Evolutionary conservation across 768 basidiomycete genomes (phyloP).

Genomic region (Cantharellus cinnabarinus): DNA sequence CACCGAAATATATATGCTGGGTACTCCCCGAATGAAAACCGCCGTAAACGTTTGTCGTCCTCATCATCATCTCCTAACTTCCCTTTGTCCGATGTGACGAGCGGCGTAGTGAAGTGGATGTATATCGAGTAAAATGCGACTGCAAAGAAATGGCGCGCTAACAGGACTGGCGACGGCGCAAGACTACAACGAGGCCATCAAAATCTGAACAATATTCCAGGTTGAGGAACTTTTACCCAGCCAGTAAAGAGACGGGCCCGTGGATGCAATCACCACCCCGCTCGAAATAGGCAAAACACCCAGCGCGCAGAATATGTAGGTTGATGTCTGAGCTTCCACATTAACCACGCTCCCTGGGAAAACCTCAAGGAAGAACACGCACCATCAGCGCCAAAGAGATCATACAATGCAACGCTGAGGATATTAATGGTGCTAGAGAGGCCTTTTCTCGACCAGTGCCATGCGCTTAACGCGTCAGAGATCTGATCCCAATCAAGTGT

Average conservation of each 20-base stretch:
- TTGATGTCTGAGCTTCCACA: slow-evolving; percentile 3
- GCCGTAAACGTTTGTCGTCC: slow-evolving; percentile 15
- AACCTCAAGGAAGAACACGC: slow-evolving; percentile 15
- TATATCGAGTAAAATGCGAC: slow-evolving; percentile 93
- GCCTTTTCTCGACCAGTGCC: slow-evolving; percentile 78
- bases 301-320: slow-evolving; percentile 17
- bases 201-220: neutral
- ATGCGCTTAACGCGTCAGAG: slow-evolving; percentile 31
- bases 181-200: slow-evolving; percentile 27
- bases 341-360: neutral
- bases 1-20: slow-evolving; percentile 43
- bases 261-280: slow-evolving; percentile 72
- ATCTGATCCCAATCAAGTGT: slow-evolving; percentile 19
- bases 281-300: slow-evolving; percentile 97
- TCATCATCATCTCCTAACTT: slow-evolving; percentile 16
- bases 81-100: slow-evolving; percentile 1
- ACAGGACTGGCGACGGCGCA: slow-evolving; percentile 53
- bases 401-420: slow-evolving; percentile 79
- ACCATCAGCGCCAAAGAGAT: slow-evolving; percentile 89
- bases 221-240: slow-evolving; percentile 32
- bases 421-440: slow-evolving; percentile 79
- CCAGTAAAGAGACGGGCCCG: slow-evolving; percentile 77
- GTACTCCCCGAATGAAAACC: slow-evolving; percentile 32
- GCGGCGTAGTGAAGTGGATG: slow-evolving; percentile 44
- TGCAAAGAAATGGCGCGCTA: slow-evolving; percentile 82